Evolutionary conservation across 352 stramenopile species (phyloP).

Genomic region (Pythium sukuiense): DNA sequence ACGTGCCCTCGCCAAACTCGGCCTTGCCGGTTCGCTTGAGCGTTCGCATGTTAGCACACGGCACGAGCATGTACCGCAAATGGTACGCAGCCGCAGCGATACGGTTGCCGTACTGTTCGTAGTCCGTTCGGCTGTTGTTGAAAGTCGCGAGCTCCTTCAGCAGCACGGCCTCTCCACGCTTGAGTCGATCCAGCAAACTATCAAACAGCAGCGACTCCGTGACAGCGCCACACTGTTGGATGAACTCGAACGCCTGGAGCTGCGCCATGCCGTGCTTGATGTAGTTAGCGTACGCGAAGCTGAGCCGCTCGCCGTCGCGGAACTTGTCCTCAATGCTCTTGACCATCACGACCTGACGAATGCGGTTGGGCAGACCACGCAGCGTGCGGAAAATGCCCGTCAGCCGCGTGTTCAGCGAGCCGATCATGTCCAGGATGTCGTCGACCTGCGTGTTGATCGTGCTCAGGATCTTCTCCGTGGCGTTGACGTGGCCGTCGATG

Average conservation of each 20-base stretch:
- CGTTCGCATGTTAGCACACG: conserved; percentile 11
- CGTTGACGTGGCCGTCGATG: conserved; percentile 14
- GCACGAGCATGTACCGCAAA: conserved; percentile 15
- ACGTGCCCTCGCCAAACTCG: not conserved
- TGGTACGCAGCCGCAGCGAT: conserved; percentile 11
- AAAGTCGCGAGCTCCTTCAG: conserved; percentile 9
- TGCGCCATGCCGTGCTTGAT: conserved; percentile 23
- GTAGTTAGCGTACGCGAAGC: conserved; percentile 23
- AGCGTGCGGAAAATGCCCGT: conserved; percentile 8
- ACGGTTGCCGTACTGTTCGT: conserved; percentile 13
- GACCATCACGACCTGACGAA: conserved; percentile 18
- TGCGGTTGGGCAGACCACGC: conserved; percentile 7
- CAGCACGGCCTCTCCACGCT: conserved; percentile 7
- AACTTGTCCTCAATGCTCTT: conserved; percentile 12
- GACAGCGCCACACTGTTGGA: conserved; percentile 10
- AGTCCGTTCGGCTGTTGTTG: conserved; percentile 14
- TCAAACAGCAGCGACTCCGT: conserved; percentile 12
- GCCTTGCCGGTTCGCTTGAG: not conserved
- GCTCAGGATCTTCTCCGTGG: not conserved
- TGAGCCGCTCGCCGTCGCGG: conserved; percentile 10
- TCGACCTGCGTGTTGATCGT: conserved; percentile 10
- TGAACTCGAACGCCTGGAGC: conserved; percentile 21
- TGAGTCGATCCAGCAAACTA: conserved; percentile 7
- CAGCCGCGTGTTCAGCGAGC: not conserved
- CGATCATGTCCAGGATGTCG: conserved; percentile 8